Base-by-base conservation (phyloP, 768 basidiomycete species). In the Imleria badia region DNA sequence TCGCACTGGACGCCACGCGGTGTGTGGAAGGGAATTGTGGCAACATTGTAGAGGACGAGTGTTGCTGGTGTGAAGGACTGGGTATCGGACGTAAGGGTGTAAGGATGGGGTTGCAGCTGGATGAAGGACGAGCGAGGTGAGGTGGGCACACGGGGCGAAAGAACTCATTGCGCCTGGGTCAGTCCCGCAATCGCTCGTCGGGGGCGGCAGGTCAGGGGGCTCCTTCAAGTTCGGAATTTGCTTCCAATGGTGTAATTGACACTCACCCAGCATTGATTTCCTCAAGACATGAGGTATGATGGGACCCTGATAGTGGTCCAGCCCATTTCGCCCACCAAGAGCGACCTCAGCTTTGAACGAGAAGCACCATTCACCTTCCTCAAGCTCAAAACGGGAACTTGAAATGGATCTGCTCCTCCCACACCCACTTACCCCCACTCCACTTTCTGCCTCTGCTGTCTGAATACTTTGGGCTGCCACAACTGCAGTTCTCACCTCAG, bases 151-250 rank as follows among this genome's bases (percentile, higher is more conserved):
- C 33, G 36, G 49, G 13, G 56, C 60, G 3, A 53, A 60, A 40
- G 60, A 63, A 20, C 59, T 68, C 17, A 63, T 68, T 19, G 67
- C 63, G 8, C 53, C 57, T 33, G 59, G 66, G 5, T 17, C 57
- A 8, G 45, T 5, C 34, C 42, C 56, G 48, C 52, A 48, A 26
- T 55, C 46, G 45, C 23, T 45, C 12, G 29, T 47, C 41, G 29
- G 41, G 51, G 19, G 33, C 14, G 35, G 17, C 45, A 48, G 34
- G 33, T 52, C 45, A 11, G 31, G 17, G 8, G n/a, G n/a, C n/a
- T n/a, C n/a, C n/a, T n/a, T n/a, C n/a, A 60, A 49, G 1, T 31
- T 43, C 20, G 4, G 22, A 42, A 45, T 19, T 5, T 4, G 33
- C 22, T 11, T 49, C n/a, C 42, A 38, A 17, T 19, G 10, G 5